These are phyloP conservation scores for Starmerella cellae DNA, from an alignment of 805 yeast species.

Conservation along the genomic window DNA sequence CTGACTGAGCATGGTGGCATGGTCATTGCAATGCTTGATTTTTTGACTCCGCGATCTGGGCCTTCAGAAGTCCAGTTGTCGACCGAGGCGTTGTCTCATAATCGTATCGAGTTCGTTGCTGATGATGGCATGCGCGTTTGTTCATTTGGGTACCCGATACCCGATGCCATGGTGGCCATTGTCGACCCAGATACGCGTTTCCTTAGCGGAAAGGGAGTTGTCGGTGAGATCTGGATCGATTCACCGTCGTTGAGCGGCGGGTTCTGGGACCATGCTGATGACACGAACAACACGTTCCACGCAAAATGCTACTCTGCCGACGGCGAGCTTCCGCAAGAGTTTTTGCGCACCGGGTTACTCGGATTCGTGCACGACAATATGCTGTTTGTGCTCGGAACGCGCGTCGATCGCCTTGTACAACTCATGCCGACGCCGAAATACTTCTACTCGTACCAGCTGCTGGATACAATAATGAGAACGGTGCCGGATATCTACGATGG, in stretches of 20 bases:
- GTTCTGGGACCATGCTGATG: conserved; percentile 57
- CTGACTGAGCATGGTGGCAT: conserved; percentile 92
- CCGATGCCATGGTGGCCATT: conserved; percentile 84
- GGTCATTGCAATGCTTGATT: conserved; percentile 82
- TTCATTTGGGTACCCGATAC: conserved; percentile 87
- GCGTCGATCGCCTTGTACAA: conserved; percentile 66
- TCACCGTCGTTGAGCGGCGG: conserved; percentile 85
- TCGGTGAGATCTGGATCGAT: conserved; percentile 98
- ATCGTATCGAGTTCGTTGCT: conserved; percentile 52
- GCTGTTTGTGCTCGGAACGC: conserved; percentile 73
- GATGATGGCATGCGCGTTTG: conserved; percentile 43
- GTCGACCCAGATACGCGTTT: conserved; percentile 85
- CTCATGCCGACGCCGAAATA: conserved; percentile 31
- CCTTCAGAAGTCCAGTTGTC: conserved; percentile 58
- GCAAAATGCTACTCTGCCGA: conserved; percentile 65
- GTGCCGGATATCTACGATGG: conserved; percentile 78
- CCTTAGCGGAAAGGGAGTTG: conserved; percentile 59
- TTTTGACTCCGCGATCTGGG: conserved; percentile 41
- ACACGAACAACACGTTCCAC: conserved; percentile 64
- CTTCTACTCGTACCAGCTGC: conserved; percentile 76
- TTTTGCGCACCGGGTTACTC: conserved; percentile 76
- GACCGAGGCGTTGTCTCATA: conserved; percentile 56
- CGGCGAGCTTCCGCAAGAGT: conserved; percentile 61
- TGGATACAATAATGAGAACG: conserved; percentile 68
- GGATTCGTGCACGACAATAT: conserved; percentile 84